Conservation (phyloP, 2,329 filamentous ascomycete genomes). For the Tolypocladium tundrense region DNA sequence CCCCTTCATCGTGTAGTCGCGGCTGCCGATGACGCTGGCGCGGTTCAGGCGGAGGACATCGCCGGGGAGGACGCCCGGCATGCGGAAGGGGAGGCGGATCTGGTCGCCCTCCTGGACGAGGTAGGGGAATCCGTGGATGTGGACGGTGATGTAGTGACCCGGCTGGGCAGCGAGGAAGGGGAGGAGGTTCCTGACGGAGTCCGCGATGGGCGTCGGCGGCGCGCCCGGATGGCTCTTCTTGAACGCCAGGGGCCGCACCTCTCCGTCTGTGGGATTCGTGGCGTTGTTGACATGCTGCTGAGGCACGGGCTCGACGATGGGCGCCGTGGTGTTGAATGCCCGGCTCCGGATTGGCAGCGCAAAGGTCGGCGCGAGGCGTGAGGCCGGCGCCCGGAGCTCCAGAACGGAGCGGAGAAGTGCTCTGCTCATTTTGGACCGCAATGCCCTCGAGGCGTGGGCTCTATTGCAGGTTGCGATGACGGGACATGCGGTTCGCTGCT, state of each 20-base stretch:
- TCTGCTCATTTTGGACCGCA: constrained; percentile 38
- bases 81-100: constrained; percentile 68
- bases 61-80: constrained; percentile 66
- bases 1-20: constrained; percentile 84
- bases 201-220: constrained; percentile 32
- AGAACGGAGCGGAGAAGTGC: constrained; percentile 52
- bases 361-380: constrained; percentile 13
- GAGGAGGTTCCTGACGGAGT: constrained; percentile 50
- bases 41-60: constrained; percentile 83
- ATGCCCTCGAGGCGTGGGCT: constrained; percentile 12
- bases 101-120: constrained; percentile 68
- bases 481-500: constrained; percentile 3
- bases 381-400: constrained; percentile 41
- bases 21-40: constrained; percentile 69
- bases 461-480: constrained; percentile 11
- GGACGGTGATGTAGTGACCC: constrained; percentile 66
- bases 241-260: constrained; percentile 24
- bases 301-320: constrained; percentile 33
- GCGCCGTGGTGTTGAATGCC: constrained; percentile 38
- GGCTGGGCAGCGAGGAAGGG: constrained; percentile 65
- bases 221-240: constrained; percentile 28
- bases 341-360: constrained; percentile 17
- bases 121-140: constrained; percentile 72
- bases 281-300: constrained; percentile 25
- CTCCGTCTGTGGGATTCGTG: constrained; percentile 21